Evolutionary conservation across 78 protist genomes (phyloP).

Genomic region (Cavenderia fasciculata): DNA sequence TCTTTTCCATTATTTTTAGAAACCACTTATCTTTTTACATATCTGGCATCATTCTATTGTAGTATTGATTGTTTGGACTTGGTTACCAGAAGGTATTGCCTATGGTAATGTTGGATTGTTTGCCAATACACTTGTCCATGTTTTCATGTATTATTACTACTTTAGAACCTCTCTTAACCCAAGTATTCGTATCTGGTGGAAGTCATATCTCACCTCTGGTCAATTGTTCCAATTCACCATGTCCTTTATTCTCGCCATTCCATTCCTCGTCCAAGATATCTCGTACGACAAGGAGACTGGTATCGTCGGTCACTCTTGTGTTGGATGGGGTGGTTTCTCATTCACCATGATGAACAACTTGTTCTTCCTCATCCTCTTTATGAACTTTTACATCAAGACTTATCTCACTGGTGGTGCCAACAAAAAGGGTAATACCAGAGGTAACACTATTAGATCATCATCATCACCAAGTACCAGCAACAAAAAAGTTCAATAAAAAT

Average conservation of each 20-base stretch:
- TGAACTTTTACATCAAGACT: constrained; percentile 38
- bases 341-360: constrained; percentile 61
- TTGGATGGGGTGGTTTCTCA: constrained; percentile 57
- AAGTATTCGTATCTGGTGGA: constrained; percentile 57
- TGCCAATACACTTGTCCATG: constrained; percentile 80
- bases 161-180: constrained; percentile 49
- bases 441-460: too few species aligned
- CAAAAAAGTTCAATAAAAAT: too few species aligned
- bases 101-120: constrained; percentile 60
- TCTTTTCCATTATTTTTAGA: neutral
- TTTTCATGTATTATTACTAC: constrained; percentile 83
- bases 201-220: constrained; percentile 65
- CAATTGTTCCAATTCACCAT: constrained; percentile 81
- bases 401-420: too few species aligned
- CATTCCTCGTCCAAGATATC: constrained; percentile 52
- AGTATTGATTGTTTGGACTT: constrained; percentile 78
- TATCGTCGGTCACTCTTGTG: constrained; percentile 19
- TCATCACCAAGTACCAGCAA: too few species aligned
- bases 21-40: constrained; percentile 78
- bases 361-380: constrained; percentile 64
- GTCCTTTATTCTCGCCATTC: constrained; percentile 70
- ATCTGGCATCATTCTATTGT: constrained; percentile 79
- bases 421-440: too few species aligned
- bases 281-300: neutral
- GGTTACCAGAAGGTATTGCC: constrained; percentile 52